Base-by-base conservation (phyloP, 202 grass and related monocot species). In the Panicum hallii region DNA sequence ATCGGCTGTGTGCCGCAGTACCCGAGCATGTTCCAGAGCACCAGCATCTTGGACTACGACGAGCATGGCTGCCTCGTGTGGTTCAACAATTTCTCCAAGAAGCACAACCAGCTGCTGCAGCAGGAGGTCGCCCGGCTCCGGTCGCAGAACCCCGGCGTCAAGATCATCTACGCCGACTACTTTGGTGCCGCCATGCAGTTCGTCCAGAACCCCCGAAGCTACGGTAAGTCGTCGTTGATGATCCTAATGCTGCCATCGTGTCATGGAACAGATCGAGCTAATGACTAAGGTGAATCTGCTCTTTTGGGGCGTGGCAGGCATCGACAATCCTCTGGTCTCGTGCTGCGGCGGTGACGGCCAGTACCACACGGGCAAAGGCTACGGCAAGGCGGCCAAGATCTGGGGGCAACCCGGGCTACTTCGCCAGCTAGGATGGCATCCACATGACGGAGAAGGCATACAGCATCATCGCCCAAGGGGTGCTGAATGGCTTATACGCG, bases 131-230 rank as follows among this genome's bases (percentile, higher is more conserved):
- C 3, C 9, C 83, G 73, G 64, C 79, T 91, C 70, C 80, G 60
- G 52, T 11, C 63, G 12, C 30, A 49, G 11, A 88, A 97, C 63
- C 89, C 87, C 3, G 11, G 84, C 62, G 82, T 52, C 2, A 89
- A 38, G 55, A 83, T 96, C 49, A 86, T 96, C 49, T 93, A 91
- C 66, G 89, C 91, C 1, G 91, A 93, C 61, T 96, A 93, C 81
- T 91, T 86, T 15, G 62, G 66, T 4, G 62, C 82, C 5, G 50
- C 73, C 56, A 85, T 92, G 86, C 65, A 84, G 60, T 77, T 89
- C 48, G 63, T 88, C 28, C 14, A 53, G 57, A 77, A 41, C 17
- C 67, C 90, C 16, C 23, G 60, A 6, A 20, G 46, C 0, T 80
- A 82, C 8, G 88, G 85, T 90, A 4, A 38, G 36, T 3, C 0